phyloP scores from a whole-genome alignment of 1,139 yeast genomes.

The Geotrichum reessii region DNA sequence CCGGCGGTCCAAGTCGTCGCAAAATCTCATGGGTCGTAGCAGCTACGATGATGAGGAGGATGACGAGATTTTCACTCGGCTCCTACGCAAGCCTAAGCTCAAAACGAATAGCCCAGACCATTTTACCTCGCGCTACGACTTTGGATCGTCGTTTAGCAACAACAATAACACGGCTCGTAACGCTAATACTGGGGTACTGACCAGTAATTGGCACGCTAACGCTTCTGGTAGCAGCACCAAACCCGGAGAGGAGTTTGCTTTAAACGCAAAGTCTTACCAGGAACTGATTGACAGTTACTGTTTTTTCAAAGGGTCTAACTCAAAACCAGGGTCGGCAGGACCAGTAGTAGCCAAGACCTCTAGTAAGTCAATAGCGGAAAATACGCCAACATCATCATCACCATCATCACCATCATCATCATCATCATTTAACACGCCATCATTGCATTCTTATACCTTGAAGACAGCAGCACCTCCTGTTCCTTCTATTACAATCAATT shows the following conservation, averaged over 20 bases:
- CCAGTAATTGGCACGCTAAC: constrained; percentile 15
- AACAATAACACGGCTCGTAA: constrained; percentile 20
- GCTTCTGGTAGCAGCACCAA: constrained; percentile 16
- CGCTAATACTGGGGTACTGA: constrained; percentile 7
- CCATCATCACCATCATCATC: neutral
- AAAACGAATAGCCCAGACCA: constrained; percentile 3
- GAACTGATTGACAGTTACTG: constrained; percentile 69
- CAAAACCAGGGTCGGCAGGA: neutral
- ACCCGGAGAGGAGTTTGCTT: constrained; percentile 28
- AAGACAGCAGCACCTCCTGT: neutral
- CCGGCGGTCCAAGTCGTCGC: constrained; percentile 8
- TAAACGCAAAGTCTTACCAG: constrained; percentile 60
- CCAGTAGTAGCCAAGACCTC: neutral
- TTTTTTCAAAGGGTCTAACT: constrained; percentile 43
- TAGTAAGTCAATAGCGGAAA: neutral
- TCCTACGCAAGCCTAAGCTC: neutral
- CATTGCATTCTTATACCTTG: neutral
- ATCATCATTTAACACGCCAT: neutral
- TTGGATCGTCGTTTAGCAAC: constrained; percentile 35
- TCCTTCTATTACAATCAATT: neutral
- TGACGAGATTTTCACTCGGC: constrained; percentile 9
- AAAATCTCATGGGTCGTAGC: constrained; percentile 12
- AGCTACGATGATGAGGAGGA: constrained; percentile 15
- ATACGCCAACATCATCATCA: neutral
- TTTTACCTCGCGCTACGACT: constrained; percentile 36